Conservation (phyloP, 805 yeast species). For the Schizosaccharomyces octosporus region DNA sequence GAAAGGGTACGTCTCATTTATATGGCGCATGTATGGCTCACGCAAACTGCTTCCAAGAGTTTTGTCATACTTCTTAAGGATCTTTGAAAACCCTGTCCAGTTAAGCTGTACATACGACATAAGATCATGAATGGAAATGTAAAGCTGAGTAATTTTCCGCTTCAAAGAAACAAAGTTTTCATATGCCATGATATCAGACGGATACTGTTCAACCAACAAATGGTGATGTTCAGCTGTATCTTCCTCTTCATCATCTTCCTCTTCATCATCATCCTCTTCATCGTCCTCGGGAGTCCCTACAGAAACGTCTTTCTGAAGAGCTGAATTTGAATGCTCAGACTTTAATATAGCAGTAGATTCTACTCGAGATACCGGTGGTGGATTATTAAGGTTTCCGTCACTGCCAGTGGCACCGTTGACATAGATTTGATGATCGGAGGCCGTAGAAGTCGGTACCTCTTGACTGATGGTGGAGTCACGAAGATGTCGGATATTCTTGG, state of each 20-base stretch:
- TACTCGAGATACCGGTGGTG: background rate
- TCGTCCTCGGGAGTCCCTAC: background rate
- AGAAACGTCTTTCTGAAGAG: background rate
- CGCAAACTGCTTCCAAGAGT: slow-evolving; percentile 38
- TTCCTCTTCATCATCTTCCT: background rate
- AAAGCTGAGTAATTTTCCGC: slow-evolving; percentile 38
- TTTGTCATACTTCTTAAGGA: slow-evolving; percentile 79
- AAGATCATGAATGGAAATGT: slow-evolving; percentile 56
- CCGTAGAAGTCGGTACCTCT: background rate
- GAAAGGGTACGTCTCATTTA: slow-evolving; percentile 32
- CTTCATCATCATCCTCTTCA: slow-evolving; percentile 1
- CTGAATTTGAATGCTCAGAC: background rate
- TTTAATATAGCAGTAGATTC: background rate
- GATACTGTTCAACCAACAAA: background rate
- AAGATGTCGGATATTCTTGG: background rate
- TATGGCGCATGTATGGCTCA: slow-evolving; percentile 24
- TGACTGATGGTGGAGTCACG: too few species aligned
- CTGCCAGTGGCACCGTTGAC: background rate
- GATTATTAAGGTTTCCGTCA: background rate
- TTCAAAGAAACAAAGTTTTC: slow-evolving; percentile 30
- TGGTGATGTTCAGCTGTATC: background rate
- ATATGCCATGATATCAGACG: background rate
- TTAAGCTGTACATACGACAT: slow-evolving; percentile 65
- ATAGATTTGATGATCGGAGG: background rate
- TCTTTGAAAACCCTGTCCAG: slow-evolving; percentile 70